Evolutionary conservation across 1,284 basidiomycete genomes (phyloP), one percentile per base, ranked within the genome.

Genomic region (Cryptococcus wingfieldii): DNA sequence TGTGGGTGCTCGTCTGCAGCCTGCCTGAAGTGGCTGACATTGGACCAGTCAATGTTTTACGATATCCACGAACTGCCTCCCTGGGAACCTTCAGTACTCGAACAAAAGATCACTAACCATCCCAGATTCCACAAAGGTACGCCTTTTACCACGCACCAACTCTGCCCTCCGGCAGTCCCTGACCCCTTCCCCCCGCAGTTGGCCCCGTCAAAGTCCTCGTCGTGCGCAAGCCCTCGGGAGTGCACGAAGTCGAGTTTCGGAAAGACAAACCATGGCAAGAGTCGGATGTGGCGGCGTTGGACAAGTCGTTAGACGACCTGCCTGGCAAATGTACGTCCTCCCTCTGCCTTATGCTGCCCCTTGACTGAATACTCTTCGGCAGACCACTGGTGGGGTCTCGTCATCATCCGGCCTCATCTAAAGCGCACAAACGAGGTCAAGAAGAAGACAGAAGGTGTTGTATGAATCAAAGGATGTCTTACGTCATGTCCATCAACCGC

Each of bases 341-440:
- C 44, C 18, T 16, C 4, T 46, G 2, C 43, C n/a, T 45, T 12
- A 45, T 27, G 3, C 13, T 38, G 38, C 12, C 8, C 14, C 43
- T 18, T 37, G 19, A 37, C 8, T 27, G 5, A 7, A 8, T 3
- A 7, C 6, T 34, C 31, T 34, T 10, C 31, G 31, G 25, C 31
- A 56, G 55, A 52, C 31, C 50, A 56, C 37, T 56, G 55, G 55
- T 56, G 55, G 55, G 55, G 55, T 13, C 31, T 43, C 7, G 55
- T 51, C n/a, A 49, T 51, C 18, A 56, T 56, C n/a, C 48, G 55
- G 13, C 55, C 55, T 2, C 55, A 56, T 37, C 43, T 56, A 5
- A 47, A 50, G 34, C 31, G 31, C 31, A 34, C 31, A 34, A 2
- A 34, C 7, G 31, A 34, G 7, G 31, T 34, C 31, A 6, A 34